Percentiles rank a stretch among this genome's conserved stretches.
phyloP scores from a whole-genome alignment of 495 filamentous ascomycete species.

The Lepidopterella palustris region DNA sequence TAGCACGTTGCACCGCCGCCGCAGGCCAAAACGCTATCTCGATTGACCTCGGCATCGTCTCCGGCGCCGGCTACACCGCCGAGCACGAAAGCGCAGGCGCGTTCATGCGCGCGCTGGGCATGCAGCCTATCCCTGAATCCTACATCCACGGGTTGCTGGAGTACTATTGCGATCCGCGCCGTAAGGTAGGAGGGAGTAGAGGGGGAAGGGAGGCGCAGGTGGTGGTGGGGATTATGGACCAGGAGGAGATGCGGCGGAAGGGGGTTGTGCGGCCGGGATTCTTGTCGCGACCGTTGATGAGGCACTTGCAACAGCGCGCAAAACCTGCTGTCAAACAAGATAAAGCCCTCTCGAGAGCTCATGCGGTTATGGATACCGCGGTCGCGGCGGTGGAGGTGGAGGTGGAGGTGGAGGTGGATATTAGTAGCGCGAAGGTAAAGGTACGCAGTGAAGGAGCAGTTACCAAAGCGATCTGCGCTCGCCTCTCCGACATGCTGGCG shows the following conservation, averaged over 20 bases:
- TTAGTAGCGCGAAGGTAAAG: neutral
- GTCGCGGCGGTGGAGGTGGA: too few species aligned
- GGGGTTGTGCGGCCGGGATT: neutral
- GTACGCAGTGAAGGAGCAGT: neutral
- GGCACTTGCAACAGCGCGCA: too few species aligned
- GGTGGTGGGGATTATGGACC: neutral
- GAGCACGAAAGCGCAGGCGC: neutral
- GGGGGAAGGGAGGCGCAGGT: neutral
- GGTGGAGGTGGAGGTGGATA: neutral
- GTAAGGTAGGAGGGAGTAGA: conserved; percentile 13
- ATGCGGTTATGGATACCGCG: too few species aligned
- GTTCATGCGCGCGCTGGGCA: neutral
- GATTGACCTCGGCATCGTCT: conserved; percentile 2
- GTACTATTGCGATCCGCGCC: neutral
- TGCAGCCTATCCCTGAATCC: neutral
- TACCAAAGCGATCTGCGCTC: neutral
- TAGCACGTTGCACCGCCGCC: neutral
- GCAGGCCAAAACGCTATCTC: neutral
- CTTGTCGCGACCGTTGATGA: neutral
- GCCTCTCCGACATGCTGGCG: conserved; percentile 3
- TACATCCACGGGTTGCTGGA: neutral
- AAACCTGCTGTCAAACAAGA: too few species aligned
- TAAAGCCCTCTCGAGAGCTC: too few species aligned
- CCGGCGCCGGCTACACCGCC: neutral
- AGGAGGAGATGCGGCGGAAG: neutral